Evolutionary conservation across 1,139 yeast genomes (phyloP).

Genomic region (Geotrichum cucujoidarum): DNA sequence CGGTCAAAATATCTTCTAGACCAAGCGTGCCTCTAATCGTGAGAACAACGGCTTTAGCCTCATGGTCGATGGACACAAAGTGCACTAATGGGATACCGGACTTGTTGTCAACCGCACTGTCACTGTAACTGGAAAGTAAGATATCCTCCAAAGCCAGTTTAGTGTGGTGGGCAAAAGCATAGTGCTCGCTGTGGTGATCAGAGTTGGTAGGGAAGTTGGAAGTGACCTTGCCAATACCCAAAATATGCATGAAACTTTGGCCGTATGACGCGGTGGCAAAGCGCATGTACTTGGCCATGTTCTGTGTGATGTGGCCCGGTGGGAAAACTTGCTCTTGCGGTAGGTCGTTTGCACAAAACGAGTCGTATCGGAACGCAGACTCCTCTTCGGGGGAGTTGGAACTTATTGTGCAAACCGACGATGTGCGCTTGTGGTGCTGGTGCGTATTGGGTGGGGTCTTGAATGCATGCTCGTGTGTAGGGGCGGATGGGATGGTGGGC

Average conservation of each 20-base stretch:
- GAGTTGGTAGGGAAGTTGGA: constrained; percentile 24
- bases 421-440: constrained; percentile 12
- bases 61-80: constrained; percentile 35
- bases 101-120: constrained; percentile 28
- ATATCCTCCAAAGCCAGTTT: constrained; percentile 33
- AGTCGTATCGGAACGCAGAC: constrained; percentile 16
- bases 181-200: constrained; percentile 33
- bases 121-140: constrained; percentile 33
- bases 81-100: constrained; percentile 36
- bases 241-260: constrained; percentile 35
- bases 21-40: constrained; percentile 38
- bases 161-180: constrained; percentile 36
- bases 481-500: not conserved
- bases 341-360: constrained; percentile 14
- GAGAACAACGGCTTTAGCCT: constrained; percentile 34
- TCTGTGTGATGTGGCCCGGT: constrained; percentile 30
- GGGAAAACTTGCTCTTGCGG: constrained; percentile 25
- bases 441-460: not conserved
- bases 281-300: constrained; percentile 34
- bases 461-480: not conserved
- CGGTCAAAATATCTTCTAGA: constrained; percentile 36
- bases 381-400: constrained; percentile 9
- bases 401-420: constrained; percentile 20
- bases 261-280: constrained; percentile 38
- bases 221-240: constrained; percentile 32